Evolutionary conservation across 768 basidiomycete genomes (phyloP).

Genomic region (Pleurotus djamor): DNA sequence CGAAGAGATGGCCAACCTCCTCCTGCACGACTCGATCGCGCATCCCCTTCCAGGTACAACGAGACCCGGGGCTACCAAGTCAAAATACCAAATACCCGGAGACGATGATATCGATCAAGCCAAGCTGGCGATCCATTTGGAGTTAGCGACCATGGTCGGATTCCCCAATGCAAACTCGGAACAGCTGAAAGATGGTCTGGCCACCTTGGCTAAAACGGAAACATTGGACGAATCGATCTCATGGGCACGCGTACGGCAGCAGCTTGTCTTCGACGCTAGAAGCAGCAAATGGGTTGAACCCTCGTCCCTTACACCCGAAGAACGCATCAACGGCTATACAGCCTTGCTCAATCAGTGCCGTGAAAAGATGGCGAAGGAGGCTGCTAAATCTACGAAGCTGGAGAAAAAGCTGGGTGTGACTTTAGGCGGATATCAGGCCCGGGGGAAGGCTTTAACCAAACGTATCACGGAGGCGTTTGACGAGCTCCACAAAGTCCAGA

Average conservation of each 20-base stretch:
- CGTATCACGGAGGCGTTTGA: constrained; percentile 67
- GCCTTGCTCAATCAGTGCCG: constrained; percentile 60
- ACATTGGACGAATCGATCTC: constrained; percentile 56
- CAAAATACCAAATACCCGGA: constrained; percentile 69
- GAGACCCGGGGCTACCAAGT: constrained; percentile 67
- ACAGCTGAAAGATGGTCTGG: constrained; percentile 76
- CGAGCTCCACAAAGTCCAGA: constrained; percentile 60
- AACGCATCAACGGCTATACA: constrained; percentile 63
- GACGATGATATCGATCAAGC: constrained; percentile 76
- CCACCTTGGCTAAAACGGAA: constrained; percentile 61
- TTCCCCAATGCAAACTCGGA: constrained; percentile 81
- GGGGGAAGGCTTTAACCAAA: constrained; percentile 63
- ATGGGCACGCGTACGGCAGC: constrained; percentile 68
- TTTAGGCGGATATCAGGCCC: constrained; percentile 89
- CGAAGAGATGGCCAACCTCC: constrained; percentile 71
- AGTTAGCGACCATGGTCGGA: constrained; percentile 78
- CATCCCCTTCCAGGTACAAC: constrained; percentile 89
- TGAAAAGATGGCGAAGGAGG: constrained; percentile 76
- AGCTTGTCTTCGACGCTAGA: constrained; percentile 60
- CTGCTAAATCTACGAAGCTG: constrained; percentile 73
- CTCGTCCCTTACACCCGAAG: constrained; percentile 49
- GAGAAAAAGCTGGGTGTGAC: constrained; percentile 90
- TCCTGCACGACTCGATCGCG: constrained; percentile 86
- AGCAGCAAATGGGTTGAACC: constrained; percentile 68
- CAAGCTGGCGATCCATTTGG: constrained; percentile 68